Evolutionary conservation across 129 eudicot genomes (phyloP).

Genomic region (Scalesia atractyloides): DNA sequence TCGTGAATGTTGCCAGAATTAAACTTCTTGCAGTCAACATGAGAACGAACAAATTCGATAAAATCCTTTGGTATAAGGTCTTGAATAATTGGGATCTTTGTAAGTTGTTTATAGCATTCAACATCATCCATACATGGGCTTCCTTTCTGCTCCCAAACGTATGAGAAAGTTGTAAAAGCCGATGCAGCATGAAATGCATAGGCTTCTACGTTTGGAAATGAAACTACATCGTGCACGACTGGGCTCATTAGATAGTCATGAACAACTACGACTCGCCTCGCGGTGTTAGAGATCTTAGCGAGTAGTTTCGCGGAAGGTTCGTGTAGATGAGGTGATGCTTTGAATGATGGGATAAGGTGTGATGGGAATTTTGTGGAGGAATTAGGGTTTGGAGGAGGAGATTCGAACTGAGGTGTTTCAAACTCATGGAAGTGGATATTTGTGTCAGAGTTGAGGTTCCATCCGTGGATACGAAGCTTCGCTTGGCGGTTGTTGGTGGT

Average conservation of each 20-base stretch:
- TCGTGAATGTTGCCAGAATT: conserved; percentile 52
- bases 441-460: conserved; percentile 12
- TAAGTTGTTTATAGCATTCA: conserved; percentile 8
- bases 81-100: conserved; percentile 35
- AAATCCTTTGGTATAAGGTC: conserved; percentile 32
- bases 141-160: conserved; percentile 42
- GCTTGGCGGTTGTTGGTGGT: conserved; percentile 64
- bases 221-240: conserved; percentile 45
- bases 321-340: conserved; percentile 36
- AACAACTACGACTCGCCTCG: conserved; percentile 37
- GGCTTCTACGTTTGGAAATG: conserved; percentile 38
- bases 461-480: conserved; percentile 41
- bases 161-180: conserved; percentile 31
- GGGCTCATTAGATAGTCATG: conserved; percentile 46
- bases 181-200: conserved; percentile 39
- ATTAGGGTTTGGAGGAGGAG: conserved; percentile 48
- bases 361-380: conserved; percentile 40
- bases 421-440: conserved; percentile 50
- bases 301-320: conserved; percentile 39
- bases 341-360: conserved; percentile 43
- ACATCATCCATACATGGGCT: conserved; percentile 35
- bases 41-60: background rate
- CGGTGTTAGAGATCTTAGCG: background rate
- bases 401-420: conserved; percentile 32
- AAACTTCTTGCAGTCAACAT: conserved; percentile 5